Evolutionary conservation across 495 filamentous ascomycete genomes (phyloP).

Genomic region (Tricharina praecox): DNA sequence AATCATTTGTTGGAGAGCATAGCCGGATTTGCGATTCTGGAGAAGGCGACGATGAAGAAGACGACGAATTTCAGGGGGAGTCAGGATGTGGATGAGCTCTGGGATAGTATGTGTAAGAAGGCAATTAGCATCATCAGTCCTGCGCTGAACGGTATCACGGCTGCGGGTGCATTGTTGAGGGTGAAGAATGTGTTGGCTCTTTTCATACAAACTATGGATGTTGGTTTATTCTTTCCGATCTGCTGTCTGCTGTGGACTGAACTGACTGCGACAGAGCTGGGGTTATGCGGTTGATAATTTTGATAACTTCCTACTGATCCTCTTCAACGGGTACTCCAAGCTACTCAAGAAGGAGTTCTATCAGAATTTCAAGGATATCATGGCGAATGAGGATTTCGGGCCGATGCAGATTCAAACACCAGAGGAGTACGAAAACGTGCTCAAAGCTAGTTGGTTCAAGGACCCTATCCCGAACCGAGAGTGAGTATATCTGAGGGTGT

Average conservation of each 20-base stretch:
- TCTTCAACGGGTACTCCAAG: conserved; percentile 87
- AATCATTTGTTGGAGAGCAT: conserved; percentile 82
- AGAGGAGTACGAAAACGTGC: conserved; percentile 91
- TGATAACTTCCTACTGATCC: conserved; percentile 60
- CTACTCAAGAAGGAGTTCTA: conserved; percentile 80
- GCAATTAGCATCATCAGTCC: conserved; percentile 63
- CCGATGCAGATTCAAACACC: conserved; percentile 81
- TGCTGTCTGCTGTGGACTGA: conserved; percentile 14
- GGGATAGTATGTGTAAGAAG: conserved; percentile 92
- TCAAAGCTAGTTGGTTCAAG: conserved; percentile 63
- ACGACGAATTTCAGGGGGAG: conserved; percentile 64
- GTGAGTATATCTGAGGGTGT: not conserved
- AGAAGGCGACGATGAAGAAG: conserved; percentile 80
- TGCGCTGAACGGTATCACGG: conserved; percentile 56
- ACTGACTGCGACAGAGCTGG: conserved; percentile 47
- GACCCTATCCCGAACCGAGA: conserved; percentile 15
- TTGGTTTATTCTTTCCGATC: conserved; percentile 27
- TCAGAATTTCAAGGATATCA: conserved; percentile 90
- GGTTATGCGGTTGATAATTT: conserved; percentile 66
- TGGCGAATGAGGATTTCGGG: conserved; percentile 97
- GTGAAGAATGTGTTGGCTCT: conserved; percentile 82
- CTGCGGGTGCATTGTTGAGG: conserved; percentile 70
- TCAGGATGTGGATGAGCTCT: conserved; percentile 86
- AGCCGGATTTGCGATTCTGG: conserved; percentile 91
- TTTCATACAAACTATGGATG: conserved; percentile 96